phyloP scores from a whole-genome alignment of 805 yeast genomes.

The Teunomyces panamensis region DNA sequence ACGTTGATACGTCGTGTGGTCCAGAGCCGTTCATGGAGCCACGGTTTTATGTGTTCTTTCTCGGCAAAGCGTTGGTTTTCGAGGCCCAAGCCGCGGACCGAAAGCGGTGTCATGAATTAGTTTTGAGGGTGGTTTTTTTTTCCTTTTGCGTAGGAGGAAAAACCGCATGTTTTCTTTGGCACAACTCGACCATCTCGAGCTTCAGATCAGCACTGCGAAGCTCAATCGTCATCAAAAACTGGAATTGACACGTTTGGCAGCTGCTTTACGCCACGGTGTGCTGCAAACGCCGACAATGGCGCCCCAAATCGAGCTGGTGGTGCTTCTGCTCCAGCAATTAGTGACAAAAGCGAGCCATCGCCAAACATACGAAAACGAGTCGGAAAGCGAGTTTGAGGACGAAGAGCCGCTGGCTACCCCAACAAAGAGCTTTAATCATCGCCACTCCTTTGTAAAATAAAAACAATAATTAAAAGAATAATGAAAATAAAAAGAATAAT shows the following conservation, averaged over 20 bases:
- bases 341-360: neutral
- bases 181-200: slow-evolving; percentile 3
- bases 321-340: neutral
- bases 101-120: neutral
- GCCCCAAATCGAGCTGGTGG: slow-evolving; percentile 6
- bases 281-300: neutral
- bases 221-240: slow-evolving; percentile 11
- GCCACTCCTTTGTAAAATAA: neutral
- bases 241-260: slow-evolving; percentile 6
- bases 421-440: neutral
- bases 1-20: slow-evolving; percentile 50
- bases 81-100: slow-evolving; percentile 16
- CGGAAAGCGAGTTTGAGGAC: slow-evolving; percentile 14
- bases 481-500: neutral
- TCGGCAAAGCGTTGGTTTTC: slow-evolving; percentile 25
- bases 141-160: neutral
- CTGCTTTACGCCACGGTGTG: neutral
- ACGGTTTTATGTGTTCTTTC: slow-evolving; percentile 56
- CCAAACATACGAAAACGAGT: neutral
- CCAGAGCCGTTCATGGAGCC: slow-evolving; percentile 49
- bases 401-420: slow-evolving; percentile 3
- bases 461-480: neutral
- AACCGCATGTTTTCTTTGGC: neutral
- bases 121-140: neutral
- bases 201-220: neutral